Evolutionary conservation across 2,329 filamentous ascomycete genomes (phyloP), one percentile per base, ranked within the genome.

Genomic region (Monosporascus sp.): DNA sequence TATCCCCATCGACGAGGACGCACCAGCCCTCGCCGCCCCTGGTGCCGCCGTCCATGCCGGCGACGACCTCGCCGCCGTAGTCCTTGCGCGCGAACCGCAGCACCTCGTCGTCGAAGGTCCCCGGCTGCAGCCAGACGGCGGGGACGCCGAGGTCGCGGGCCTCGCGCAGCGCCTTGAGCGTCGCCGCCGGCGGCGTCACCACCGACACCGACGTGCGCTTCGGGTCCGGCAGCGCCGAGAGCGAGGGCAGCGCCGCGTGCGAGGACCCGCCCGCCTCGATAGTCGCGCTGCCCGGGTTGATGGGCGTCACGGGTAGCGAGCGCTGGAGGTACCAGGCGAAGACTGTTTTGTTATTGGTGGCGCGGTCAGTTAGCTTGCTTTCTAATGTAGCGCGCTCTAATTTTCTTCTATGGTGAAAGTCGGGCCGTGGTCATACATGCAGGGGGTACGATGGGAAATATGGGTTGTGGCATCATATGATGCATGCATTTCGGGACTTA

Each of bases 81-180:
- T 52, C 53, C 35, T 60, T 70, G 22, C 78, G 75, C 3, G 89
- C 91, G 69, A 82, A 91, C 41, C 79, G 74, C 57, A 96, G 67
- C 22, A 91, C 87, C 54, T 84, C 82, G 50, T 88, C 82, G 67
- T 96, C 85, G 67, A 88, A 97, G 17, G 85, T 92, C 1, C 93
- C 94, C 0, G 94, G 94, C 73, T 97, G 94, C 60, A 97, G 74
- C 88, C 90, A 96, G 5, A 96, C 85, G 26, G 89, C 81, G 19
- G 82, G 79, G 45, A 96, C 74, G 3, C 91, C 86, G 11, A 88
- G 77, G 52, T 81, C 76, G 70, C 86, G 88, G 0, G 93, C 94
- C 70, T 96, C 88, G 57, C 85, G 77, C 41, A 97, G 75, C 7
- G 95, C 76, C 63, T 84, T 74, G 55, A 86, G 79, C 1, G 94